Evolutionary conservation across 2,329 filamentous ascomycete genomes (phyloP), one percentile per base, ranked within the genome.

Genomic region (Teratosphaeria nubilosa): DNA sequence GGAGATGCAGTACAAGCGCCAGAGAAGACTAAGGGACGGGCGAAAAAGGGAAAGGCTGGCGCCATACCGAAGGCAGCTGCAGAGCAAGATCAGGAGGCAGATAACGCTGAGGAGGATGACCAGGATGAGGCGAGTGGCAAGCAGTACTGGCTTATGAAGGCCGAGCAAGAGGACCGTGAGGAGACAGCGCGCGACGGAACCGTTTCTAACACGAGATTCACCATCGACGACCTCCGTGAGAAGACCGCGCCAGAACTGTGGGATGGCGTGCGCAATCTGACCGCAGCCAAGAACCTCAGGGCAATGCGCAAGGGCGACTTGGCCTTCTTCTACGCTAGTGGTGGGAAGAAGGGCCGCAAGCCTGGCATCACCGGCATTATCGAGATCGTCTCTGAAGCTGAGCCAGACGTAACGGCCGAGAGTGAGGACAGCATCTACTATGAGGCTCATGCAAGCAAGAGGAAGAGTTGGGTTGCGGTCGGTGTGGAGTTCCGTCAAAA

Each of bases 291-390:
- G 69, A 90, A 96, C 70, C 86, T 99, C 75, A 84, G 89, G 31
- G 83, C 85, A 9, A 99, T 99, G 94, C 91, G 89, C 66, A 85
- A 86, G 58, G 91, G 91, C 55, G 94, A 99, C 69, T 79, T 91
- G 32, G 91, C 91, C 27, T 97, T 99, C 76, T 97, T 99, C 76
- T 97, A 97, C 71, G 92, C 96, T 74, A 95, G 89, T 53, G 95
- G 94, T 68, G 94, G 89, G 75, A 95, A 95, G 71, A 31, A 58
- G 51, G 64, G 64, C 31, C 58, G 64, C 16, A 82, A 86, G 25
- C 91, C 91, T 0, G 92, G 89, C 2, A 90, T 97, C 53, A 90
- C 86, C 1, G 66, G 68, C 7, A 62, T 68, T 57, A 67, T 69
- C 59, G 88, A 94, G 68, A 88, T 99, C 62, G 91, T 95, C 16